These are phyloP conservation scores for Boletus edulis DNA, from an alignment of 768 basidiomycete species.

Conservation along the genomic window DNA sequence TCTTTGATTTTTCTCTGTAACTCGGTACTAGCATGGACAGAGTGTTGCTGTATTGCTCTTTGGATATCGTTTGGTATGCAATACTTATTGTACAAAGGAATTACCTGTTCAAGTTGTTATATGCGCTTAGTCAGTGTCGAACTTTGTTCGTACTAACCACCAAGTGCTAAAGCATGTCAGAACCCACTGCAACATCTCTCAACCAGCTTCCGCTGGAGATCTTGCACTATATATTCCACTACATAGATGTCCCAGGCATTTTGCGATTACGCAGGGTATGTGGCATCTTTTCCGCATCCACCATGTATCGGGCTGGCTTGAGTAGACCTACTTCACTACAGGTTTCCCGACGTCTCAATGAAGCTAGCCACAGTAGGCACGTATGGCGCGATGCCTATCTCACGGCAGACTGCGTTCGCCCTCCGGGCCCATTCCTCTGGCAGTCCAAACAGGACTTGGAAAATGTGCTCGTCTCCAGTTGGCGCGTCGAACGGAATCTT, in stretches of 20 bases:
- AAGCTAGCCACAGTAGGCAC: slow-evolving; percentile 1
- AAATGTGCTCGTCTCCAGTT: slow-evolving; percentile 6
- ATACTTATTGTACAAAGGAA: too few relatives aligned
- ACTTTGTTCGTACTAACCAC: too few relatives aligned
- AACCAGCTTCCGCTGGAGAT: slow-evolving; percentile 14
- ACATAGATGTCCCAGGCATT: slow-evolving; percentile 18
- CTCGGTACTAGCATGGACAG: too few relatives aligned
- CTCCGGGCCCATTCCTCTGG: slow-evolving; percentile 16
- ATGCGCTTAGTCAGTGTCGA: too few relatives aligned
- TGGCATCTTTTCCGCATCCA: background rate
- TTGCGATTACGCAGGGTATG: slow-evolving; percentile 16
- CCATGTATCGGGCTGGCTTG: background rate
- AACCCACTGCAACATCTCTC: background rate
- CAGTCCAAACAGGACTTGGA: slow-evolving; percentile 19
- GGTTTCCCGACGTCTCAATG: slow-evolving; percentile 11
- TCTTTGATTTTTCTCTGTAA: slow-evolving; percentile 13
- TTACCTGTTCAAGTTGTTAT: too few relatives aligned
- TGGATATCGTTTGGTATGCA: too few relatives aligned
- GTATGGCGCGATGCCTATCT: slow-evolving; percentile 20
- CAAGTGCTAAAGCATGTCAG: background rate
- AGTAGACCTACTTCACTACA: background rate
- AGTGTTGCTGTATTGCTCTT: too few relatives aligned
- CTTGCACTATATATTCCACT: slow-evolving; percentile 2
- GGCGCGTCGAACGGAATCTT: slow-evolving; percentile 7
- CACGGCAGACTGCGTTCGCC: slow-evolving; percentile 7